Conservation (phyloP, 371 early-diverging fungal species). For the Saksenaea oblongispora region DNA sequence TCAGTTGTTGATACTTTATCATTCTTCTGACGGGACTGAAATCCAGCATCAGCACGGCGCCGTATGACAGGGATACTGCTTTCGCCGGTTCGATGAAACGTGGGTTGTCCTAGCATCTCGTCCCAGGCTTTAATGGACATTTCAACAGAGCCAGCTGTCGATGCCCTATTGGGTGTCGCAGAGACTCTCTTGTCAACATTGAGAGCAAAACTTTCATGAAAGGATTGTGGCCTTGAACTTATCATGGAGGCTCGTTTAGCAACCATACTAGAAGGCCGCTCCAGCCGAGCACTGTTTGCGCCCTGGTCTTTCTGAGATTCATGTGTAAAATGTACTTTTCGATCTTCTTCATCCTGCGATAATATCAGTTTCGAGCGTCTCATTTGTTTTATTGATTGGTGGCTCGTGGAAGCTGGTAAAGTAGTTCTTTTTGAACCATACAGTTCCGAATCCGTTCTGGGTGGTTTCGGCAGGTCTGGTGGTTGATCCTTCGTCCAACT, state of each 20-base stretch:
- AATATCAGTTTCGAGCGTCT: not conserved
- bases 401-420: not conserved
- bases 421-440: not conserved
- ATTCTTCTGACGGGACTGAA: not conserved
- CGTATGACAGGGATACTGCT: constrained; percentile 8
- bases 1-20: not conserved
- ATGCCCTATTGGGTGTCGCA: constrained; percentile 19
- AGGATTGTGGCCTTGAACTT: constrained; percentile 27
- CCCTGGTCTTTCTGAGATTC: not conserved
- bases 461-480: not conserved
- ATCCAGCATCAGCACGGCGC: constrained; percentile 19
- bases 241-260: constrained; percentile 32
- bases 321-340: constrained; percentile 5
- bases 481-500: not conserved
- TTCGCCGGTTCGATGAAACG: not conserved
- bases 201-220: constrained; percentile 40
- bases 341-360: not conserved
- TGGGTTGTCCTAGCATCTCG: constrained; percentile 25
- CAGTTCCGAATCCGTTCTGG: not conserved
- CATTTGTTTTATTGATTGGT: not conserved
- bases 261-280: constrained; percentile 29
- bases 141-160: constrained; percentile 39
- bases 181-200: constrained; percentile 9
- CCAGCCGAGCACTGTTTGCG: not conserved
- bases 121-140: constrained; percentile 45